Conservation (phyloP, 2,329 filamentous ascomycete species). For the Aaosphaeria arxii region DNA sequence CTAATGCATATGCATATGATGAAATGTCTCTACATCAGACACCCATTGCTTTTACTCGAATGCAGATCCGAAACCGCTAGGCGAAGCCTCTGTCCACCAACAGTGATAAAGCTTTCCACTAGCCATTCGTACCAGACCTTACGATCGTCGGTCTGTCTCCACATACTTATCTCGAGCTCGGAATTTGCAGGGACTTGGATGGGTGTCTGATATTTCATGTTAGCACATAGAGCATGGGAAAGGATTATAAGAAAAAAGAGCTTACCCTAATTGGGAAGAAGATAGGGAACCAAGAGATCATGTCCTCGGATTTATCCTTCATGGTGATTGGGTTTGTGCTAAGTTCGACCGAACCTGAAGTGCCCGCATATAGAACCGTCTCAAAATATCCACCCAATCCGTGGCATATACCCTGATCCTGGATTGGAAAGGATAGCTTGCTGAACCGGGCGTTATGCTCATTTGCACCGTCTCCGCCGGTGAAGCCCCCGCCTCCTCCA, state of each 20-base stretch:
- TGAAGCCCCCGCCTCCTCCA: slow-evolving; percentile 70
- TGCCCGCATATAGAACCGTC: slow-evolving; percentile 76
- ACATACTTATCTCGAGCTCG: slow-evolving; percentile 89
- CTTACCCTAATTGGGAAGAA: slow-evolving; percentile 92
- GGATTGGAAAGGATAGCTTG: slow-evolving; percentile 73
- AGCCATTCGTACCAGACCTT: slow-evolving; percentile 99
- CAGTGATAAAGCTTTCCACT: slow-evolving; percentile 74
- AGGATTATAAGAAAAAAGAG: background rate
- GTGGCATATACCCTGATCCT: slow-evolving; percentile 79
- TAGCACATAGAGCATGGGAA: slow-evolving; percentile 1
- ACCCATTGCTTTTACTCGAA: slow-evolving; percentile 37
- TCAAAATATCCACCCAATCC: slow-evolving; percentile 95
- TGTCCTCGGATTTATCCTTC: slow-evolving; percentile 87
- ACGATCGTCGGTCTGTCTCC: slow-evolving; percentile 89
- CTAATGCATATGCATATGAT: too few species aligned
- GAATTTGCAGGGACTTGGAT: slow-evolving; percentile 80
- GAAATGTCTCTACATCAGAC: slow-evolving; percentile 30
- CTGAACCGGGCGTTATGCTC: slow-evolving; percentile 86
- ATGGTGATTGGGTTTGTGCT: slow-evolving; percentile 92
- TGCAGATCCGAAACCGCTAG: slow-evolving; percentile 50
- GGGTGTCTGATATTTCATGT: slow-evolving; percentile 61
- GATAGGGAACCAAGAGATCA: slow-evolving; percentile 99
- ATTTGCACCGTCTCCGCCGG: slow-evolving; percentile 76
- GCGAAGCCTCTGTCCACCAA: slow-evolving; percentile 60
- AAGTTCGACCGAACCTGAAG: slow-evolving; percentile 67